Percentiles rank a stretch among this genome's conserved stretches.
These are phyloP conservation scores for Xylariaceae sp. DNA, from an alignment of 2,329 filamentous ascomycete genomes.

Conservation along the genomic window DNA sequence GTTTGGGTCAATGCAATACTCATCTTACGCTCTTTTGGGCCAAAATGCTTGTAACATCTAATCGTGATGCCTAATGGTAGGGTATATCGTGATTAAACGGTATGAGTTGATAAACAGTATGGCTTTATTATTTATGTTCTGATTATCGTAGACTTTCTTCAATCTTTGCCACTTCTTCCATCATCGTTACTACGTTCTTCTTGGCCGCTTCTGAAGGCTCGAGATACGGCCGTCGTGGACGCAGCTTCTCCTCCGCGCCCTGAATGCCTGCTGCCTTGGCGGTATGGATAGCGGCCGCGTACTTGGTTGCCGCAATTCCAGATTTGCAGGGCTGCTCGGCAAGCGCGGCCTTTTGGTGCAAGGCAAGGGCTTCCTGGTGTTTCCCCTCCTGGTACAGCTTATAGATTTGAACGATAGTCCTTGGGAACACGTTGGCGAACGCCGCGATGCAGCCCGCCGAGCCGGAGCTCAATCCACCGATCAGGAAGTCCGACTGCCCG, in stretches of 20 bases:
- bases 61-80: too few relatives aligned
- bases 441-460: slow-evolving; percentile 58
- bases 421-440: slow-evolving; percentile 59
- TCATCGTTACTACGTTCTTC: slow-evolving; percentile 34
- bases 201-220: slow-evolving; percentile 40
- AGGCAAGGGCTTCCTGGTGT: slow-evolving; percentile 50
- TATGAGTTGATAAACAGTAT: too few relatives aligned
- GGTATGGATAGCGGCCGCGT: slow-evolving; percentile 57
- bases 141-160: slow-evolving; percentile 20
- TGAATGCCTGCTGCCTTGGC: slow-evolving; percentile 57
- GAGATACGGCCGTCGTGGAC: slow-evolving; percentile 59
- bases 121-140: too few relatives aligned
- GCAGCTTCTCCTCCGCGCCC: slow-evolving; percentile 52
- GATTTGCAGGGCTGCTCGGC: slow-evolving; percentile 63
- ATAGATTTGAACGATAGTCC: slow-evolving; percentile 54
- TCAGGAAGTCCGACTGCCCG: slow-evolving; percentile 69
- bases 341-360: slow-evolving; percentile 59
- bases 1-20: too few relatives aligned
- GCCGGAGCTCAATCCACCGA: slow-evolving; percentile 55
- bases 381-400: slow-evolving; percentile 56
- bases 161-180: slow-evolving; percentile 31
- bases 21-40: too few relatives aligned
- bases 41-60: too few relatives aligned
- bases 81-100: too few relatives aligned
- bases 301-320: slow-evolving; percentile 66